phyloP scores from a whole-genome alignment of 441 rosid genomes.

The Gossypium aridum region DNA sequence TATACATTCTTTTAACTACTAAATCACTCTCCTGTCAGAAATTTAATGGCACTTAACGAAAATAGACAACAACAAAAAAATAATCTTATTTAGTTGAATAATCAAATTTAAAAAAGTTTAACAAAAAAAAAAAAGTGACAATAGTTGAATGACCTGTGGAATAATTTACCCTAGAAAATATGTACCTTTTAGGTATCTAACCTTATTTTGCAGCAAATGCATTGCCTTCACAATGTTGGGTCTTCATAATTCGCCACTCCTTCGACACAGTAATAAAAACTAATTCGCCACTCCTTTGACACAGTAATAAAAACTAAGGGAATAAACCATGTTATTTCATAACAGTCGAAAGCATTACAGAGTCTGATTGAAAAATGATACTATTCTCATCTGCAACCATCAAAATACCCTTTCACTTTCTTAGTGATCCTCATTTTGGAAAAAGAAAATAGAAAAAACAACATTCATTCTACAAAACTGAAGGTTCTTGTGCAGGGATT shows the following conservation, averaged over 20 bases:
- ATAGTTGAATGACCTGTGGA: no score
- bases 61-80: no score
- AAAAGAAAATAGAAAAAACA: neutral
- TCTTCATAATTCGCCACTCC: neutral
- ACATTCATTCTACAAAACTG: constrained; percentile 28
- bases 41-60: no score
- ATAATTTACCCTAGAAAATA: no score
- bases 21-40: no score
- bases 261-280: neutral
- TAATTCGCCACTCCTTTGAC: neutral
- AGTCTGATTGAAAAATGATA: constrained; percentile 9
- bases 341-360: constrained; percentile 16
- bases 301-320: neutral
- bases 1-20: no score
- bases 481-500: constrained; percentile 16
- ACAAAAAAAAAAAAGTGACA: no score
- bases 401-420: constrained; percentile 13
- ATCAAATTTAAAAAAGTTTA: no score
- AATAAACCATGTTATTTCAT: constrained; percentile 23
- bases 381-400: constrained; percentile 22
- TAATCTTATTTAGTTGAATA: no score
- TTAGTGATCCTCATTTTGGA: neutral
- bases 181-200: no score
- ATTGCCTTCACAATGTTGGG: no score
- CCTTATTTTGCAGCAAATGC: no score